Evolutionary conservation across 768 basidiomycete genomes (phyloP).

Genomic region (Termitomyces sp.): DNA sequence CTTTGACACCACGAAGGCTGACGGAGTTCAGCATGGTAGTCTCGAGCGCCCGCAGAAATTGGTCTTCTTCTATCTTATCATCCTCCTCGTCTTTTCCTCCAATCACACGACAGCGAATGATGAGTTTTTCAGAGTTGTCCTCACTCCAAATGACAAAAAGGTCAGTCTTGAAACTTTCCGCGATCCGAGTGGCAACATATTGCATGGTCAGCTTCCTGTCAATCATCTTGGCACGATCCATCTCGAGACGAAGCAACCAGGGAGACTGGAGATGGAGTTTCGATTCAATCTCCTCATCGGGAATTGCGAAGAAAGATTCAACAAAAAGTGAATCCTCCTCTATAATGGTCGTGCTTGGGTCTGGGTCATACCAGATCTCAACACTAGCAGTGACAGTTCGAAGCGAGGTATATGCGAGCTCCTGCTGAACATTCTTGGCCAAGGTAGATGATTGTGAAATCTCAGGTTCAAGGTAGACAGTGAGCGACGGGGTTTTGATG

Average conservation of each 20-base stretch:
- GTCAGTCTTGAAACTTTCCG: conserved; percentile 92
- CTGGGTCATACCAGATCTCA: conserved; percentile 98
- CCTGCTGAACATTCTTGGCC: conserved; percentile 89
- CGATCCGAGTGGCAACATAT: conserved; percentile 89
- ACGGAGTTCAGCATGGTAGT: conserved; percentile 96
- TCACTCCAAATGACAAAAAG: conserved; percentile 98
- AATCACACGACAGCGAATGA: conserved; percentile 93
- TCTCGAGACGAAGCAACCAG: conserved; percentile 94
- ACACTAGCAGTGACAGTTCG: conserved; percentile 92
- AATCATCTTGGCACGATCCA: conserved; percentile 97
- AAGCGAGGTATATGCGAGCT: conserved; percentile 89
- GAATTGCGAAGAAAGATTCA: conserved; percentile 98
- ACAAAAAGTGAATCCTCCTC: conserved; percentile 96
- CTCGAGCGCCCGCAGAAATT: conserved; percentile 94
- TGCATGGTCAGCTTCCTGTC: conserved; percentile 95
- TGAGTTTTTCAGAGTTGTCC: conserved; percentile 95
- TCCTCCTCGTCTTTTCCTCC: conserved; percentile 84
- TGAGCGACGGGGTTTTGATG: conserved; percentile 97
- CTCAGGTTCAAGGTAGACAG: conserved; percentile 77
- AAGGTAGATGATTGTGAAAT: conserved; percentile 52
- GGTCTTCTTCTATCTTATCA: conserved; percentile 83
- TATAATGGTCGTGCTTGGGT: conserved; percentile 87
- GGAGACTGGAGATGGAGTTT: conserved; percentile 92
- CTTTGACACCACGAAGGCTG: conserved; percentile 87
- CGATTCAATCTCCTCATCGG: conserved; percentile 90